These are phyloP conservation scores for Thyridium curvatum DNA, from an alignment of 2,329 filamentous ascomycete species.

Conservation along the genomic window DNA sequence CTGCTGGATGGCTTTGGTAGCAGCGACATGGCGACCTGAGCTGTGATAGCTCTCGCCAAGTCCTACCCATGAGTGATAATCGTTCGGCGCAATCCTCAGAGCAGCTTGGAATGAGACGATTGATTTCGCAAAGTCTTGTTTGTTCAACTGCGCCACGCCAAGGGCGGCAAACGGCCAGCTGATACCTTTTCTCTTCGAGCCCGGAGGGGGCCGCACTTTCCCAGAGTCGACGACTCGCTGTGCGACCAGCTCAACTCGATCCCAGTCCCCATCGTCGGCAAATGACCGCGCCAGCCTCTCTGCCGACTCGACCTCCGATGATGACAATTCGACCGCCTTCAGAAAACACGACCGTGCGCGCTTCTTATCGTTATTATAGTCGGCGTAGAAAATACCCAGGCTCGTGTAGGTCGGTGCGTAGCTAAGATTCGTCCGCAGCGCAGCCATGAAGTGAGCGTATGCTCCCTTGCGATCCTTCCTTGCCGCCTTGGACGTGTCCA, in stretches of 20 bases:
- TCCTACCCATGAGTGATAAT: slow-evolving; percentile 95
- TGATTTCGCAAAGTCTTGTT: slow-evolving; percentile 81
- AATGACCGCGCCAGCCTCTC: slow-evolving; percentile 82
- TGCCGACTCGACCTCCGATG: slow-evolving; percentile 79
- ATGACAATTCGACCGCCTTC: slow-evolving; percentile 89
- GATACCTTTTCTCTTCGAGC: slow-evolving; percentile 85
- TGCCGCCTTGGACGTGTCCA: slow-evolving; percentile 66
- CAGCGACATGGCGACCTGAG: slow-evolving; percentile 89
- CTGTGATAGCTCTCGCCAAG: slow-evolving; percentile 97
- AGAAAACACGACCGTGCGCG: slow-evolving; percentile 90
- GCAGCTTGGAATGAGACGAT: slow-evolving; percentile 91
- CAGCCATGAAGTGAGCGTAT: slow-evolving; percentile 75
- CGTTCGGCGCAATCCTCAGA: slow-evolving; percentile 71
- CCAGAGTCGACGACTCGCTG: slow-evolving; percentile 92
- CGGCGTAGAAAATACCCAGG: slow-evolving; percentile 83
- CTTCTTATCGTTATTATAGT: slow-evolving; percentile 82
- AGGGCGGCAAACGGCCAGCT: slow-evolving; percentile 96
- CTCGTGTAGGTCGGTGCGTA: slow-evolving; percentile 88
- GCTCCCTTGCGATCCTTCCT: slow-evolving; percentile 76
- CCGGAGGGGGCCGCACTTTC: slow-evolving; percentile 81
- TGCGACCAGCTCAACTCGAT: slow-evolving; percentile 87
- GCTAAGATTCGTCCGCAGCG: slow-evolving; percentile 80
- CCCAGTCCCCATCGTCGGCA: slow-evolving; percentile 89
- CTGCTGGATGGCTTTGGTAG: slow-evolving; percentile 82
- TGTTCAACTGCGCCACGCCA: slow-evolving; percentile 90